These are phyloP conservation scores for Phoma sp. DNA, from an alignment of 2,329 filamentous ascomycete species.

Conservation along the genomic window DNA sequence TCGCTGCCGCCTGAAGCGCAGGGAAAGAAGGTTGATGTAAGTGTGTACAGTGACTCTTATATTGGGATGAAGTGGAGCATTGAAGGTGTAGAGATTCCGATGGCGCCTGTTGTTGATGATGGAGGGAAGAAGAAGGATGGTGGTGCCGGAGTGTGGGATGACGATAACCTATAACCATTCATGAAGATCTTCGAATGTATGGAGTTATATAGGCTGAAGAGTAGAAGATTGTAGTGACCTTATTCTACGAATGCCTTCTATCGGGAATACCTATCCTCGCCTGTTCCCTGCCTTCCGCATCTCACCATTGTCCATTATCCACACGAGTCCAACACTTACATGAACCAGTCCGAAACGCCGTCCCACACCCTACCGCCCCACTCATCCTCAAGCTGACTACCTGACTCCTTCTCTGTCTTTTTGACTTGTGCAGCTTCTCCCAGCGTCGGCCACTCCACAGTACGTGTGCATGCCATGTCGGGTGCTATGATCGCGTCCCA, in stretches of 20 bases:
- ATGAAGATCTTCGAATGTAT: background rate
- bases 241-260: background rate
- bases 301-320: background rate
- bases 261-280: background rate
- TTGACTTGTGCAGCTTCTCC: slow-evolving; percentile 17
- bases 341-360: slow-evolving; percentile 22
- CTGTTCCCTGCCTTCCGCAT: background rate
- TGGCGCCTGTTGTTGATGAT: slow-evolving; percentile 43
- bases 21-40: slow-evolving; percentile 72
- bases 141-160: slow-evolving; percentile 14
- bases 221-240: background rate
- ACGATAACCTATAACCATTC: slow-evolving; percentile 2
- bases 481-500: background rate
- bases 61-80: slow-evolving; percentile 73
- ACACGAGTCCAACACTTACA: background rate
- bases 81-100: slow-evolving; percentile 59
- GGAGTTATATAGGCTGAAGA: background rate
- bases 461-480: slow-evolving; percentile 7
- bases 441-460: slow-evolving; percentile 28
- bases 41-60: slow-evolving; percentile 87
- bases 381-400: background rate
- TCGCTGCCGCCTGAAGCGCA: slow-evolving; percentile 64
- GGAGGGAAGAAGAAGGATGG: slow-evolving; percentile 37
- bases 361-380: slow-evolving; percentile 19
- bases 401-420: background rate